phyloP scores from a whole-genome alignment of 768 basidiomycete species.

The Boletus subparvulus region DNA sequence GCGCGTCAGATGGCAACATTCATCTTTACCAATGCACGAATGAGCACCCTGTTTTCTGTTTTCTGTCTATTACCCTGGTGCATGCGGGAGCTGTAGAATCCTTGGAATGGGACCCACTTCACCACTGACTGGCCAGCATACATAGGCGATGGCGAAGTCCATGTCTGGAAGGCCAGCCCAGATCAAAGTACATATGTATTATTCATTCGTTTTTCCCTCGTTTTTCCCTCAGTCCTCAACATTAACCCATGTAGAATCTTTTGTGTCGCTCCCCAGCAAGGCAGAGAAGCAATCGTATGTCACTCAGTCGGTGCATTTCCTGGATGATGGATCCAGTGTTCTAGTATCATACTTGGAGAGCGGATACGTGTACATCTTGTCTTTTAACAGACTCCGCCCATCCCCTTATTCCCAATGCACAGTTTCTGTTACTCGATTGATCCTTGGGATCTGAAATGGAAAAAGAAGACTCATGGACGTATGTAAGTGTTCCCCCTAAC shows the following conservation, averaged over 20 bases:
- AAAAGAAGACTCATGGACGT: background rate
- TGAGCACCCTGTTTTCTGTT: background rate
- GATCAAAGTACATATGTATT: background rate
- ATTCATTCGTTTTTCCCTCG: no score
- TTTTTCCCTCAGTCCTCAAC: no score
- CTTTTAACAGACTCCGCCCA: no score
- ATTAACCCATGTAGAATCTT: background rate
- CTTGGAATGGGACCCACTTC: background rate
- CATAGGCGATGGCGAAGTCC: background rate
- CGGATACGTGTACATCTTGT: background rate
- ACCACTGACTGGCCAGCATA: background rate
- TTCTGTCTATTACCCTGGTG: background rate
- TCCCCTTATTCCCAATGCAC: background rate
- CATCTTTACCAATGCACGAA: background rate
- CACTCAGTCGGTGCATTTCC: background rate
- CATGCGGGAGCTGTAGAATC: background rate
- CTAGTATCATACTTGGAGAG: slow-evolving; percentile 7
- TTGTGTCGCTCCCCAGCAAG: background rate
- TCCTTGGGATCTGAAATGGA: slow-evolving; percentile 7
- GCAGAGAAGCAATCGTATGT: background rate
- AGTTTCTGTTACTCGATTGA: slow-evolving; percentile 1
- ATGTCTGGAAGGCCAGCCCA: background rate
- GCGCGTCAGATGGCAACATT: background rate
- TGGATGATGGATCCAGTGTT: background rate
- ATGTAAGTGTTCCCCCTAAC: background rate